phyloP scores from a whole-genome alignment of 2,329 filamentous ascomycete genomes.

The Xylariaceae sp. region DNA sequence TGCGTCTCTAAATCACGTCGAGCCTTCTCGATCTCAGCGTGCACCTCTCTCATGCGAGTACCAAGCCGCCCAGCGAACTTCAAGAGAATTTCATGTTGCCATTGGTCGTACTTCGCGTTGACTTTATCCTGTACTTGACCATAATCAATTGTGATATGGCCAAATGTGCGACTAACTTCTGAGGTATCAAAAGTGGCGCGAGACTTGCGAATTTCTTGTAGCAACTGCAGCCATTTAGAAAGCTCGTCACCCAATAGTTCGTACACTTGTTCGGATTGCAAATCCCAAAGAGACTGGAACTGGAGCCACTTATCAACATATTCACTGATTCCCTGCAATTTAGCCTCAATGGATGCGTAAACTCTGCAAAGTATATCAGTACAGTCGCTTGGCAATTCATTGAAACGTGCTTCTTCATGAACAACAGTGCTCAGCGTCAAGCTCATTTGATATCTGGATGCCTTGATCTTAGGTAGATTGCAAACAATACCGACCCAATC shows the following conservation, averaged over 20 bases:
- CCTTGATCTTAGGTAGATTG: conserved; percentile 92
- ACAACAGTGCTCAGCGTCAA: conserved; percentile 65
- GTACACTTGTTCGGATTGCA: conserved; percentile 95
- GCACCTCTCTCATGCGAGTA: conserved; percentile 88
- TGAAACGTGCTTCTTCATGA: conserved; percentile 76
- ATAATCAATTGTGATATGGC: conserved; percentile 94
- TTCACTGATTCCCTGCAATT: conserved; percentile 76
- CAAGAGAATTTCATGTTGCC: conserved; percentile 95
- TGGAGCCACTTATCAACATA: conserved; percentile 99
- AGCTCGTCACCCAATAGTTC: conserved; percentile 90
- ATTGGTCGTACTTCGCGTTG: conserved; percentile 98
- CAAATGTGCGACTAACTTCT: conserved; percentile 90
- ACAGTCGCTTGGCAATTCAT: conserved; percentile 83
- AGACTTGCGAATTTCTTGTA: conserved; percentile 97
- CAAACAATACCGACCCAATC: conserved; percentile 93
- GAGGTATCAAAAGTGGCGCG: conserved; percentile 97
- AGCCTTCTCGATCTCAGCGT: conserved; percentile 89
- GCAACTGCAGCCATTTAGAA: conserved; percentile 88
- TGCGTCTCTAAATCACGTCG: conserved; percentile 90
- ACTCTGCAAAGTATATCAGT: conserved; percentile 79
- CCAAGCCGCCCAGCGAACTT: conserved; percentile 93
- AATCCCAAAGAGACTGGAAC: conserved; percentile 97
- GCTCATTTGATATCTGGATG: conserved; percentile 91
- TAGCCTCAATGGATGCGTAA: conserved; percentile 83
- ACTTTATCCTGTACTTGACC: conserved; percentile 99